Base-by-base conservation (phyloP, 352 stramenopile genomes). In the Saprolegnia parasitica region DNA sequence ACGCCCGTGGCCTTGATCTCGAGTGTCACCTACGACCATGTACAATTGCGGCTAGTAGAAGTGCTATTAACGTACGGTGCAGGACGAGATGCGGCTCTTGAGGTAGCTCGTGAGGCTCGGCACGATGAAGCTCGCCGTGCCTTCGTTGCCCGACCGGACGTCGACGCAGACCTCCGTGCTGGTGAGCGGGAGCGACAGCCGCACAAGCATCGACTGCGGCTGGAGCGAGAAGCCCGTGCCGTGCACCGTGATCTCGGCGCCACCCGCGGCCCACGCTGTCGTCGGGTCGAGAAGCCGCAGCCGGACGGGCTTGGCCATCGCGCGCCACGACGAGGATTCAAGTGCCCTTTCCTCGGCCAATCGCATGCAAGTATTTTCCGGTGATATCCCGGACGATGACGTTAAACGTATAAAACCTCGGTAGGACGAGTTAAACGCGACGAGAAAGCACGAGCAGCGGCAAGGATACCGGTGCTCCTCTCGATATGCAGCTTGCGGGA, bases 251-350 rank as follows among this genome's bases (percentile, higher is more conserved):
- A 68, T 58, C 16, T n/a, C 16, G 20, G 42, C 18, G 1, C 62
- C 62, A n/a, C 62, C 62, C 4, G 15, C n/a, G 6, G 23, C 60
- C 42, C 15, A 24, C 8, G 62, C 62, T 16, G 18, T 57, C 16
- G 62, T 29, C 15, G 62, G 62, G 15, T 68, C 62, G 46, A 68
- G 15, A 2, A 68, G 32, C 8, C 62, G 62, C 15, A 68, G 32
- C 13, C 62, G 62, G 9, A n/a, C 11, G 24, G 52, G 52, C 35
- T 42, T 61, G 20, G n/a, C 54, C 11, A 21, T 40, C 24, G 26
- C 54, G 23, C 9, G 9, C 20, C 18, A 18, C 54, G 54, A 20
- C 24, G 26, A 61, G 5, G 29, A 40, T 21, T 10, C 16, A 21
- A 20, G 23, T 42, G 54, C n/a, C 54, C 13, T 42, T 61, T 61